Conservation (phyloP, 2,329 filamentous ascomycete species). For the Parastagonospora nodorum region DNA sequence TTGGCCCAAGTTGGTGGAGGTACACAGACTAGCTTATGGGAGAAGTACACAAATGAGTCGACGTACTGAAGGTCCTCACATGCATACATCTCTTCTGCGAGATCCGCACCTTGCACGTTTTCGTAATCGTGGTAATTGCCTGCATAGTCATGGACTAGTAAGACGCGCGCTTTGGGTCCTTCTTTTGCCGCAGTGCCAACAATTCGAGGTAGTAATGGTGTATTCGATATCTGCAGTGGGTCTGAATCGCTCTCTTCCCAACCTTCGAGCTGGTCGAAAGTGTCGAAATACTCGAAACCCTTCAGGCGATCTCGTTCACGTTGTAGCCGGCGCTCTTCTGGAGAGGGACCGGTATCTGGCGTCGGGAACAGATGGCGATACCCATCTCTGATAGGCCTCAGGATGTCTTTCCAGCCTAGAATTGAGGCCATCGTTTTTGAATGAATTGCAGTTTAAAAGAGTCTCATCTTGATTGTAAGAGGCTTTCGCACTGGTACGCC, state of each 20-base stretch:
- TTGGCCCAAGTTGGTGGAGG: conserved; percentile 55
- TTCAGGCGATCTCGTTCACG: conserved; percentile 39
- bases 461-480: not conserved
- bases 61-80: conserved; percentile 53
- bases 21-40: conserved; percentile 52
- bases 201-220: conserved; percentile 37
- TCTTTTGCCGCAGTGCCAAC: not conserved
- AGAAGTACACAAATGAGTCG: conserved; percentile 55
- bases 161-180: conserved; percentile 26
- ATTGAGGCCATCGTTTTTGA: conserved; percentile 21
- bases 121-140: conserved; percentile 55
- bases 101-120: conserved; percentile 34
- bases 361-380: conserved; percentile 44
- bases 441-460: not conserved
- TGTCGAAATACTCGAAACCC: conserved; percentile 50
- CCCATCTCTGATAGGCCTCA: conserved; percentile 47
- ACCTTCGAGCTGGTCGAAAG: conserved; percentile 44
- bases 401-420: conserved; percentile 46
- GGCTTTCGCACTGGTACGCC: not conserved
- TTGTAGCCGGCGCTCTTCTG: conserved; percentile 37
- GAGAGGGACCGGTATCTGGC: conserved; percentile 41
- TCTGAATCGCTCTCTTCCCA: conserved; percentile 42
- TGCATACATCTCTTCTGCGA: conserved; percentile 43
- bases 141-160: conserved; percentile 48
- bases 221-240: conserved; percentile 46